A percentile compares a stretch with the other conserved stretches of the same genome.
Conservation (phyloP, 805 yeast species). For the Candida coleopterorum region DNA sequence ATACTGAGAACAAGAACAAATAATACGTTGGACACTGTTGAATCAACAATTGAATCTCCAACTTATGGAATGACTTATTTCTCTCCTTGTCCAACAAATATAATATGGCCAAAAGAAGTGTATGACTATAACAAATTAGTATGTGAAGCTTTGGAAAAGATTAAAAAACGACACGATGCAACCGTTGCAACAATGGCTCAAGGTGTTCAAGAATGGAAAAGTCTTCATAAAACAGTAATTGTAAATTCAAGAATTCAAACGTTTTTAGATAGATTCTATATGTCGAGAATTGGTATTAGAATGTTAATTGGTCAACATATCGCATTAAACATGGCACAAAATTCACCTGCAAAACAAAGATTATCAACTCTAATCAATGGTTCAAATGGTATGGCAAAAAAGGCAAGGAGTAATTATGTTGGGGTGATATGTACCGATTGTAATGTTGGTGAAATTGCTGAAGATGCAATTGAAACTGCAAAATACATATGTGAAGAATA, state of each 20-base stretch:
- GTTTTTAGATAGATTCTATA: conserved; percentile 80
- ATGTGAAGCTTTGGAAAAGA: conserved; percentile 59
- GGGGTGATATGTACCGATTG: conserved; percentile 87
- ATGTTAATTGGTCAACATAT: conserved; percentile 95
- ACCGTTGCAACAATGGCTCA: conserved; percentile 90
- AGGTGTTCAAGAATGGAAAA: conserved; percentile 90
- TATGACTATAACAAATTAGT: conserved; percentile 65
- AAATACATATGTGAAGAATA: conserved; percentile 87
- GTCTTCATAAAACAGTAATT: conserved; percentile 38
- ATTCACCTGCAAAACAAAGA: conserved; percentile 35
- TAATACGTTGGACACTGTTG: conserved; percentile 2
- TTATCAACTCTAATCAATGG: conserved; percentile 35
- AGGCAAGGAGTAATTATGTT: conserved; percentile 56
- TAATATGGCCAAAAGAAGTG: conserved; percentile 70
- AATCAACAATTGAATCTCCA: conserved; percentile 24
- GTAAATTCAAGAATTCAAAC: conserved; percentile 73
- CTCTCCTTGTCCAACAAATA: conserved; percentile 50
- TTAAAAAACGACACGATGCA: conserved; percentile 85
- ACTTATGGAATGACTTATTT: conserved; percentile 44
- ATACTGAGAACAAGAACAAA: conserved; percentile 3
- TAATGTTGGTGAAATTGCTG: conserved; percentile 76
- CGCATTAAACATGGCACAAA: conserved; percentile 69
- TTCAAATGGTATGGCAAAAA: conserved; percentile 9
- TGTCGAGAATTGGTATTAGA: conserved; percentile 87
- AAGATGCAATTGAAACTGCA: conserved; percentile 87